These are phyloP conservation scores for Maudiozyma pseudohumilis DNA, from an alignment of 805 yeast species.

Conservation along the genomic window DNA sequence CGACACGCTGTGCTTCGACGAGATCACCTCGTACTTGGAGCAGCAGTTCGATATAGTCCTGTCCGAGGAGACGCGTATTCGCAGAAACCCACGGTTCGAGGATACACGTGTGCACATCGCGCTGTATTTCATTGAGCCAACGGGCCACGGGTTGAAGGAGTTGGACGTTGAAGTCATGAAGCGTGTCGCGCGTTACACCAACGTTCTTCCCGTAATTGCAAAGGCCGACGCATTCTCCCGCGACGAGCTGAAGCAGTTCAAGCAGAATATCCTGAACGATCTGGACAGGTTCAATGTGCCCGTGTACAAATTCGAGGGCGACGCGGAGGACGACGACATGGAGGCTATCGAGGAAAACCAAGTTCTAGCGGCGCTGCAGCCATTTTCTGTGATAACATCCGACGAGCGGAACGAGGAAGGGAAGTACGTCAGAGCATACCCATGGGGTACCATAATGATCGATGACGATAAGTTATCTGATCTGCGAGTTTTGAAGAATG, in stretches of 20 bases:
- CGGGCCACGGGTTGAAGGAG: constrained; percentile 73
- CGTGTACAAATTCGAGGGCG: constrained; percentile 59
- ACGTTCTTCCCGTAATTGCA: constrained; percentile 61
- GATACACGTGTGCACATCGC: constrained; percentile 71
- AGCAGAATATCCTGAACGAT: constrained; percentile 50
- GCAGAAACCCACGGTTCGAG: constrained; percentile 73
- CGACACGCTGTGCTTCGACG: constrained; percentile 56
- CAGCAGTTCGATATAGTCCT: constrained; percentile 71
- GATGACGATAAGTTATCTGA: constrained; percentile 44
- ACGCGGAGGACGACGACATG: constrained; percentile 61
- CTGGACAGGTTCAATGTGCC: constrained; percentile 64
- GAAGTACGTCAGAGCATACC: constrained; percentile 55
- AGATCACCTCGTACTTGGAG: constrained; percentile 55
- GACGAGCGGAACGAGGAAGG: constrained; percentile 51
- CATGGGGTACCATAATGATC: constrained; percentile 53
- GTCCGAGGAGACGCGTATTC: constrained; percentile 79
- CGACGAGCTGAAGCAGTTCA: constrained; percentile 48
- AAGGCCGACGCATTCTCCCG: constrained; percentile 65
- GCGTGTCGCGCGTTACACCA: constrained; percentile 57
- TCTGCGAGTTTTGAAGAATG: constrained; percentile 50
- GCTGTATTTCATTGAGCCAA: constrained; percentile 61
- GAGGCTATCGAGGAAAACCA: constrained; percentile 64
- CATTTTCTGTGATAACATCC: constrained; percentile 63
- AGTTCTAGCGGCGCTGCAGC: constrained; percentile 53
- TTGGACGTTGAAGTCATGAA: constrained; percentile 66